Evolutionary conservation across 2,329 filamentous ascomycete genomes (phyloP).

Genomic region (Phyllosticta citrichinensis): DNA sequence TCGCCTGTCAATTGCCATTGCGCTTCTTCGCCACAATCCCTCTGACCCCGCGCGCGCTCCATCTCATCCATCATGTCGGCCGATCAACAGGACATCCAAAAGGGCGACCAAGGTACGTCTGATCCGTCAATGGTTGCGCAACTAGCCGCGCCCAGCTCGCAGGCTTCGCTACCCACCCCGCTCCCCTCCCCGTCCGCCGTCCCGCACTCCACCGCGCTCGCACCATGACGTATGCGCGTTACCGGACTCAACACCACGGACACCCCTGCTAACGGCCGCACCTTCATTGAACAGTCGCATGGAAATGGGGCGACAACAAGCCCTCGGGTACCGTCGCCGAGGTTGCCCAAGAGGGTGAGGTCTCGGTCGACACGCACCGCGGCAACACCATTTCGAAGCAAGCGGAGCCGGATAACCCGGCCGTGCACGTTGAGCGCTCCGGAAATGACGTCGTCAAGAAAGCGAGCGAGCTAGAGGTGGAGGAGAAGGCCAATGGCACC

Average conservation of each 20-base stretch:
- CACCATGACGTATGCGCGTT: slow-evolving; percentile 6
- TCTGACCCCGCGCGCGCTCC: neutral
- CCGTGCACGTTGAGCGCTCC: slow-evolving; percentile 47
- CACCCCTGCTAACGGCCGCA: neutral
- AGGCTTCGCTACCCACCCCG: neutral
- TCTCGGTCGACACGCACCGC: slow-evolving; percentile 50
- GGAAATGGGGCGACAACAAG: slow-evolving; percentile 48
- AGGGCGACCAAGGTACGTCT: slow-evolving; percentile 11
- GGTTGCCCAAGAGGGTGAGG: slow-evolving; percentile 47
- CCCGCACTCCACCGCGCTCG: neutral
- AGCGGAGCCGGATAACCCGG: slow-evolving; percentile 50
- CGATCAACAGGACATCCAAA: slow-evolving; percentile 7
- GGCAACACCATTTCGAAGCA: slow-evolving; percentile 58
- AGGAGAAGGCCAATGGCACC: slow-evolving; percentile 32
- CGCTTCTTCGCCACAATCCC: neutral
- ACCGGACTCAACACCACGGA: neutral
- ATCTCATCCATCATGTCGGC: slow-evolving; percentile 7
- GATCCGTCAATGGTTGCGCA: neutral
- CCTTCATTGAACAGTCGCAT: slow-evolving; percentile 41
- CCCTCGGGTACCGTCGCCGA: slow-evolving; percentile 49
- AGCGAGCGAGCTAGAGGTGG: slow-evolving; percentile 49
- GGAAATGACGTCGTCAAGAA: slow-evolving; percentile 58
- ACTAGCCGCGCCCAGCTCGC: neutral
- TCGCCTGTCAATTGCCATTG: neutral
- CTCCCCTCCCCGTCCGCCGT: neutral